Base-by-base conservation (phyloP, 179 eudicot genomes). In the Spergularia azorica region DNA sequence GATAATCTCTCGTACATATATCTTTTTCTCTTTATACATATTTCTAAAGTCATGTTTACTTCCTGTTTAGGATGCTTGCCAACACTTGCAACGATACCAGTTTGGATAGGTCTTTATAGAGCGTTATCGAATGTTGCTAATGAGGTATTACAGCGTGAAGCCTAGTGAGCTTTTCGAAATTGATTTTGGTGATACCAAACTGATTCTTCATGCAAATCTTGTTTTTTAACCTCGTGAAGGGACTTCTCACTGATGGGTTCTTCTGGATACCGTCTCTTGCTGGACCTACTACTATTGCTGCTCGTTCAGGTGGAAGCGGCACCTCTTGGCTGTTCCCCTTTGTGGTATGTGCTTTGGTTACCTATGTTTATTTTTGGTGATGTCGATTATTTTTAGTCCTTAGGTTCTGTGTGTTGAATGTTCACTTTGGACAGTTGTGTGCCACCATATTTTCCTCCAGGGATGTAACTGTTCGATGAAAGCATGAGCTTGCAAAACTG, bases 221-320 rank as follows among this genome's bases (percentile, higher is more conserved):
- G 15, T 36, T 63, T n/a, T 70, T 63, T 46, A 12, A 5, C 51
- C 3, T 60, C 62, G 57, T 52, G 18, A 74, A 94, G 97, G 98
- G 98, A 77, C 95, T 95, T 70, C 86, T 95, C 79, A 86, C 90
- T 2, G 99, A 95, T 86, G 99, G 99, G 72, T 95, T 95, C 84
- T 95, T 91, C 86, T 95, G 99, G 99, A 95, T 95, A 84, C 99
- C 99, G 52, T 91, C 99, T 56, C 88, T 95, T 68, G 92, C 99
- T 75, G 99, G 97, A 84, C 99, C 99, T 41, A 93, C 99, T 20
- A 95, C 99, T 18, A 63, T 95, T 85, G 97, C 90, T 71, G 82
- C 97, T 76, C 88, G 95, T 65, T 92, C 92, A 83, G 93, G 62
- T 85, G 99, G 98, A 78, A 90, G 91, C 83, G 99, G 95, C 64